Conservation (phyloP, 371 early-diverging fungal species). For the Chytridiales sp. region DNA sequence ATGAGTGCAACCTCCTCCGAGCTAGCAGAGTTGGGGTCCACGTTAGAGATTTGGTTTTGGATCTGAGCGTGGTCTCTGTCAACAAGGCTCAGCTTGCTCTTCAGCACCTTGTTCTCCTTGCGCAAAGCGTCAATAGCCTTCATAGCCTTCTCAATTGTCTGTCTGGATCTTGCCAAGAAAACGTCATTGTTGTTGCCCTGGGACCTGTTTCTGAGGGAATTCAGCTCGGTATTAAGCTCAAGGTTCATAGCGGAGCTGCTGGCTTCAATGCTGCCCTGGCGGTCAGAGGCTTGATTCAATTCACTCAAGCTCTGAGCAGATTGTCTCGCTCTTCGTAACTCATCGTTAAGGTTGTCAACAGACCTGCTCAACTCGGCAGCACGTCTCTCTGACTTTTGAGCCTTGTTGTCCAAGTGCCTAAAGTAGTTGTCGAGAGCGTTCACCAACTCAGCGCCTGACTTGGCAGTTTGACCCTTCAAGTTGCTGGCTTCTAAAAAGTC, state of each 20-base stretch:
- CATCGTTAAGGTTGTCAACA: slow-evolving; percentile 30
- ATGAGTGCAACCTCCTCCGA: slow-evolving; percentile 1
- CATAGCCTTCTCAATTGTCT: slow-evolving; percentile 5
- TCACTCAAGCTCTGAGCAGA: slow-evolving; percentile 5
- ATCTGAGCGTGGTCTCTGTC: not conserved
- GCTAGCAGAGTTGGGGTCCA: not conserved
- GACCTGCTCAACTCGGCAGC: slow-evolving; percentile 17
- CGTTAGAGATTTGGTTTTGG: not conserved
- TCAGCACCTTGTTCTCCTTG: not conserved
- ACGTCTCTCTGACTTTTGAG: slow-evolving; percentile 11
- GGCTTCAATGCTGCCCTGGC: not conserved
- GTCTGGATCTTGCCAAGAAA: not conserved
- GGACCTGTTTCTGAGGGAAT: not conserved
- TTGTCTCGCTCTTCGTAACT: slow-evolving; percentile 17
- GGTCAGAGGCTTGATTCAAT: not conserved
- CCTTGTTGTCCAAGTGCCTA: slow-evolving; percentile 3
- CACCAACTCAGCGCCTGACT: slow-evolving; percentile 13
- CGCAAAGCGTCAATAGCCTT: slow-evolving; percentile 7
- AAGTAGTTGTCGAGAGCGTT: slow-evolving; percentile 15
- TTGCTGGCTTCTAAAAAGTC: slow-evolving; percentile 10
- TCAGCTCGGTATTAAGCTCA: slow-evolving; percentile 20
- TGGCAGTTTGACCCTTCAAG: not conserved
- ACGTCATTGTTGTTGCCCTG: not conserved
- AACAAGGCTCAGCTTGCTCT: slow-evolving; percentile 1
- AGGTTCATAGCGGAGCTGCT: not conserved